Evolutionary conservation across 371 early-diverging fungal genomes (phyloP).

Genomic region (Scutellospora calospora): DNA sequence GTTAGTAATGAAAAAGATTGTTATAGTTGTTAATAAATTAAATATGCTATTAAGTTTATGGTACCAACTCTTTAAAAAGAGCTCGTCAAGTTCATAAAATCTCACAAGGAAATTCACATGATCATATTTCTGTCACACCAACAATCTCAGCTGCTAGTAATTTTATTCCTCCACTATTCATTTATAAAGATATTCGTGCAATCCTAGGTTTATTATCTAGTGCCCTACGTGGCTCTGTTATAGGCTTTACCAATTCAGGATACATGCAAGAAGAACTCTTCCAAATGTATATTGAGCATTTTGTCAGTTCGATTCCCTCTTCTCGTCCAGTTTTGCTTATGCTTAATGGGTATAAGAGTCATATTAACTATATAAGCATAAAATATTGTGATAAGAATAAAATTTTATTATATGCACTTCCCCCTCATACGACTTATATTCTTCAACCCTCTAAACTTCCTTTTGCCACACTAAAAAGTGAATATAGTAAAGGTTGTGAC

Average conservation of each 20-base stretch:
- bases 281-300: conserved; percentile 18
- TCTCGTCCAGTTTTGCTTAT: background rate
- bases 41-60: no score
- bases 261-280: conserved; percentile 9
- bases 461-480: conserved; percentile 14
- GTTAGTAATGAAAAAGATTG: no score
- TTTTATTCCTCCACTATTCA: background rate
- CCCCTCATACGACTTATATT: conserved; percentile 8
- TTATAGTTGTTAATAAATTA: no score
- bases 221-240: background rate
- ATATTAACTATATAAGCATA: conserved; percentile 31
- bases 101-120: conserved; percentile 1
- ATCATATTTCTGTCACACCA: conserved; percentile 16
- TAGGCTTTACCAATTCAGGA: background rate
- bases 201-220: conserved; percentile 21
- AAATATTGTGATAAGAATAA: conserved; percentile 19
- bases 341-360: conserved; percentile 12
- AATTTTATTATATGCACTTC: conserved; percentile 22
- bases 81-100: conserved; percentile 13
- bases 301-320: conserved; percentile 2
- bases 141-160: background rate
- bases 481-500: conserved; percentile 20
- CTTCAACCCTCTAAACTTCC: conserved; percentile 20
- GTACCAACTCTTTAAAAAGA: background rate
- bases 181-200: background rate